Conservation (phyloP, 2,329 filamentous ascomycete species). For the Fusarium sp. region DNA sequence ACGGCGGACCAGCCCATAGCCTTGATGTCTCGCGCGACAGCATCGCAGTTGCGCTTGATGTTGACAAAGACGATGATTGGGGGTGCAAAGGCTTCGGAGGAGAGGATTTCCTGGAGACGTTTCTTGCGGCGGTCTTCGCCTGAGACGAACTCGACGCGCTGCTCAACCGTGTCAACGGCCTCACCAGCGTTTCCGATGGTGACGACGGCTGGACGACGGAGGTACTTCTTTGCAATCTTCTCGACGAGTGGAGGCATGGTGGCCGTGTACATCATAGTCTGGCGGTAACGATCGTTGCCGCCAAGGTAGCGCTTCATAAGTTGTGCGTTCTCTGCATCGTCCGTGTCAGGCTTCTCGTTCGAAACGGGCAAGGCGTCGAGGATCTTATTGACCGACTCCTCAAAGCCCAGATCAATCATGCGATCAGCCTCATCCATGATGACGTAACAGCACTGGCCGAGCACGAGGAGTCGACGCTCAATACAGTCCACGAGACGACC, state of each 20-base stretch:
- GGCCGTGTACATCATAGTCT: slow-evolving; percentile 99
- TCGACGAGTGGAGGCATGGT: slow-evolving; percentile 96
- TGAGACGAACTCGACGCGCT: slow-evolving; percentile 90
- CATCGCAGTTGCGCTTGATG: slow-evolving; percentile 98
- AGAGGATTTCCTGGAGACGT: slow-evolving; percentile 89
- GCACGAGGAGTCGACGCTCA: slow-evolving; percentile 88
- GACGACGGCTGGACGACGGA: slow-evolving; percentile 91
- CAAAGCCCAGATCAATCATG: slow-evolving; percentile 98
- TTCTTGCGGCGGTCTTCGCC: slow-evolving; percentile 98
- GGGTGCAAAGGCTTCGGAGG: slow-evolving; percentile 81
- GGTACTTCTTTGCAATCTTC: slow-evolving; percentile 96
- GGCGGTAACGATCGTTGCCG: slow-evolving; percentile 83
- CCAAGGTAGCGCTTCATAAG: slow-evolving; percentile 87
- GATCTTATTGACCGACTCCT: slow-evolving; percentile 97
- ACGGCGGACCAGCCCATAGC: slow-evolving; percentile 91
- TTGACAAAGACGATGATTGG: slow-evolving; percentile 99
- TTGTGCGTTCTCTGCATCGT: slow-evolving; percentile 86
- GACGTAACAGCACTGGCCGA: slow-evolving; percentile 97
- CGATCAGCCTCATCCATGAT: slow-evolving; percentile 99
- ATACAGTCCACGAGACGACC: slow-evolving; percentile 98
- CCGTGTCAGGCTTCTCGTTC: slow-evolving; percentile 95
- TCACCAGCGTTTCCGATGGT: slow-evolving; percentile 95
- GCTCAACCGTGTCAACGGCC: slow-evolving; percentile 97
- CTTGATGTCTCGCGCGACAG: slow-evolving; percentile 93
- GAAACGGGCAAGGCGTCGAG: slow-evolving; percentile 90